phyloP scores from a whole-genome alignment of 2,329 filamentous ascomycete genomes.

The Hypomyces perniciosus region DNA sequence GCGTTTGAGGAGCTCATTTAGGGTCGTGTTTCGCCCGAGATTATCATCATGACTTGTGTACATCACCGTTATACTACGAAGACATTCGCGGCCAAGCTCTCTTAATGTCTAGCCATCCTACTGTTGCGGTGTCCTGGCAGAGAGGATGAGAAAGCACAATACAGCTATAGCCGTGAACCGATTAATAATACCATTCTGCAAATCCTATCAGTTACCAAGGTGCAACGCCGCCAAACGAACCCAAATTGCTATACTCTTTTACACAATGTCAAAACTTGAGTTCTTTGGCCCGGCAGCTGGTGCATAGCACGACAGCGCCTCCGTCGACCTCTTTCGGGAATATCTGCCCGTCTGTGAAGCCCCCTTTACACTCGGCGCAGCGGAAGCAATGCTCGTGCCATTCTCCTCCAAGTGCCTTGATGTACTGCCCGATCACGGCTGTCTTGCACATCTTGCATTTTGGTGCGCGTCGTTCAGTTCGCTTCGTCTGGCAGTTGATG shows the following conservation, averaged over 20 bases:
- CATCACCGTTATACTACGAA: conserved; percentile 5
- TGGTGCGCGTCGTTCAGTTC: conserved; percentile 79
- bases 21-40: conserved; percentile 2
- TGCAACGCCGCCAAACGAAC: conserved; percentile 13
- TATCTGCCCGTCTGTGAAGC: conserved; percentile 60
- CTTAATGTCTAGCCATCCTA: not conserved
- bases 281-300: conserved; percentile 53
- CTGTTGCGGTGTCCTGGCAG: not conserved
- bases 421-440: conserved; percentile 83
- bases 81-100: not conserved
- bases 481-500: conserved; percentile 82
- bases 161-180: conserved; percentile 4
- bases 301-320: conserved; percentile 53
- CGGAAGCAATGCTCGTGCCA: conserved; percentile 94
- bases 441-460: conserved; percentile 82
- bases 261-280: conserved; percentile 42
- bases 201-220: conserved; percentile 6
- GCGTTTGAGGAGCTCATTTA: conserved; percentile 4
- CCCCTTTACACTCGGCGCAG: conserved; percentile 58
- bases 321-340: conserved; percentile 50
- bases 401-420: conserved; percentile 81
- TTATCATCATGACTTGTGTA: conserved; percentile 8
- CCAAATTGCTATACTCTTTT: conserved; percentile 1
- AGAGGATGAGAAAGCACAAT: conserved; percentile 1
- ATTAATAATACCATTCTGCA: conserved; percentile 1